These are phyloP conservation scores for Dendrocalamus sinicus DNA, from an alignment of 176 grass and related monocot genomes.

Conservation along the genomic window DNA sequence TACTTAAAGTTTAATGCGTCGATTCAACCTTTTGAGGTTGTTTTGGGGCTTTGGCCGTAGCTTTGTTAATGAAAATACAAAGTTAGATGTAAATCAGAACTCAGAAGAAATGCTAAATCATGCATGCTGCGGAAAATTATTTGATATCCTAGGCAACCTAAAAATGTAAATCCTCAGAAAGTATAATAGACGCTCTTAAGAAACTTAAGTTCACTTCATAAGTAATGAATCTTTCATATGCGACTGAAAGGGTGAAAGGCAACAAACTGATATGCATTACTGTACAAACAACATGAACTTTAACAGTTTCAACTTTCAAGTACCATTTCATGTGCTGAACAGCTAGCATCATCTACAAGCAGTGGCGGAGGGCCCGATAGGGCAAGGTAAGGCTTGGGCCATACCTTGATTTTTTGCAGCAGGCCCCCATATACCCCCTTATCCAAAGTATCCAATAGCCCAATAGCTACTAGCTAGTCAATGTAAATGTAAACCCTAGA, in stretches of 20 bases:
- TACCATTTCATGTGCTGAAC: too few species aligned
- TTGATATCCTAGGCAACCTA: not conserved
- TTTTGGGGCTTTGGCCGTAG: not conserved
- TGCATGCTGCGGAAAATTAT: not conserved
- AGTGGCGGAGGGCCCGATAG: too few species aligned
- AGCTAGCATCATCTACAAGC: not conserved
- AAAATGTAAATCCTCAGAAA: not conserved
- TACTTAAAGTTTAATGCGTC: not conserved
- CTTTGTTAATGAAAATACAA: not conserved
- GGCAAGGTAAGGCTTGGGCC: too few species aligned
- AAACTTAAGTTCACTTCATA: slow-evolving; percentile 21
- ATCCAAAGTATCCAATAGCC: too few species aligned
- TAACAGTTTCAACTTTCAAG: too few species aligned
- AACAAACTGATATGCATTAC: not conserved
- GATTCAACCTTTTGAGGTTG: not conserved
- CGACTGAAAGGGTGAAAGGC: not conserved
- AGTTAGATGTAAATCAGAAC: not conserved
- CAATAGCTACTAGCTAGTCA: too few species aligned
- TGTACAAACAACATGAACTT: not conserved
- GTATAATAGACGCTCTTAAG: not conserved
- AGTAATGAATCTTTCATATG: not conserved
- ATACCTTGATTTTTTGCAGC: too few species aligned
- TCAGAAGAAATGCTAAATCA: not conserved
- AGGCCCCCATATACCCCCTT: too few species aligned
- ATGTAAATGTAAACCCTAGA: too few species aligned